These are phyloP conservation scores for Serendipita sp. DNA, from an alignment of 768 basidiomycete species.

Conservation along the genomic window DNA sequence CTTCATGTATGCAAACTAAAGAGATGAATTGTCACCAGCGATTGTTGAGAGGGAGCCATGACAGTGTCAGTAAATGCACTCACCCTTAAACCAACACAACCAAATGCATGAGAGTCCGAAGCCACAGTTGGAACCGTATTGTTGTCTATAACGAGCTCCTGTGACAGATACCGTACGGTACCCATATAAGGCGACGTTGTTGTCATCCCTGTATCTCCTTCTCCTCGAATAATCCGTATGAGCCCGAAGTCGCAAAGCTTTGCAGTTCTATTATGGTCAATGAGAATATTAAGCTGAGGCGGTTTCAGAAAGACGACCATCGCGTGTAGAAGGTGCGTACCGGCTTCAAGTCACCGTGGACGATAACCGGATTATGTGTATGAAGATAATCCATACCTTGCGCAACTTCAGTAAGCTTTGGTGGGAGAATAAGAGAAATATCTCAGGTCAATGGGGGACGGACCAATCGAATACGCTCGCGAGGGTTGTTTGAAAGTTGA, in stretches of 20 bases:
- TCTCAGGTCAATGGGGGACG: neutral
- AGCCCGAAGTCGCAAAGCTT: neutral
- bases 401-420: neutral
- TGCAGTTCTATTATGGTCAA: neutral
- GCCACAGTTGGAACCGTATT: neutral
- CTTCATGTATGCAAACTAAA: too few relatives aligned
- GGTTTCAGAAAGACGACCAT: too few relatives aligned
- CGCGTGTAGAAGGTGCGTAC: neutral
- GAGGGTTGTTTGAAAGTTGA: neutral
- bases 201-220: neutral
- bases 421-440: neutral
- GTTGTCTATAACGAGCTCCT: neutral
- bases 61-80: neutral
- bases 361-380: neutral
- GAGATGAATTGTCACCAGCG: too few relatives aligned
- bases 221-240: neutral
- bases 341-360: neutral
- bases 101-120: neutral
- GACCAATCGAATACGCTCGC: neutral
- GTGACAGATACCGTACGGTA: neutral
- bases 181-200: neutral
- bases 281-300: neutral
- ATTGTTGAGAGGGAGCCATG: neutral
- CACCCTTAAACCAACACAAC: neutral
- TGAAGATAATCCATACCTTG: neutral